A percentile compares a stretch with the other conserved stretches of the same genome.
Evolutionary conservation across 1,284 basidiomycete genomes (phyloP).

Genomic region (Apiotrichum mycotoxinovorans): DNA sequence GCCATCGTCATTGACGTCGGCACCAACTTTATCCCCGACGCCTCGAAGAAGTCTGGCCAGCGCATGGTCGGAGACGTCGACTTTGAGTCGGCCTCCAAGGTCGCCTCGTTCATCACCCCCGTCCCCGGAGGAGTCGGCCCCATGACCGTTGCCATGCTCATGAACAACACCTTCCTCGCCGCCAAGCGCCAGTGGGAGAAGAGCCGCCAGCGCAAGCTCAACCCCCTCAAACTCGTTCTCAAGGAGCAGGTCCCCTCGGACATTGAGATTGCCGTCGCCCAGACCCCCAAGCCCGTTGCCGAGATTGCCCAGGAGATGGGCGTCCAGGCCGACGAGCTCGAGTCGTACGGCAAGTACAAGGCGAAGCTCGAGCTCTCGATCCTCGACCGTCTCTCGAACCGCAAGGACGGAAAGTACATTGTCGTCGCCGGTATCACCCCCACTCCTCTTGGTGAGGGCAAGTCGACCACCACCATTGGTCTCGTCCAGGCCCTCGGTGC

Average conservation of each 20-base stretch:
- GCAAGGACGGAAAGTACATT: conserved; percentile 94
- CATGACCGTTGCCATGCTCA: conserved; percentile 98
- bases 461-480: conserved; percentile 98
- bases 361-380: conserved; percentile 93
- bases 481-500: conserved; percentile 95
- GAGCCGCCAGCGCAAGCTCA: conserved; percentile 61
- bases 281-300: conserved; percentile 84
- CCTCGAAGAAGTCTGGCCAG: conserved; percentile 89
- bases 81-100: conserved; percentile 68
- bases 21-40: conserved; percentile 91
- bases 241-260: conserved; percentile 84
- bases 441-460: conserved; percentile 95
- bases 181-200: conserved; percentile 77
- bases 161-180: conserved; percentile 87
- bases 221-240: conserved; percentile 73
- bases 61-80: conserved; percentile 96
- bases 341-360: conserved; percentile 94
- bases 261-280: conserved; percentile 93
- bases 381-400: conserved; percentile 76
- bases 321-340: conserved; percentile 78
- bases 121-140: conserved; percentile 98
- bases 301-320: conserved; percentile 87
- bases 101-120: conserved; percentile 89
- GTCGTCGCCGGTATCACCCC: conserved; percentile 97
- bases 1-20: conserved; percentile 94